A percentile compares a stretch with the other conserved stretches of the same genome.
phyloP scores from a whole-genome alignment of 2,329 filamentous ascomycete genomes.

The Paecilomyces dactylethromorphus region DNA sequence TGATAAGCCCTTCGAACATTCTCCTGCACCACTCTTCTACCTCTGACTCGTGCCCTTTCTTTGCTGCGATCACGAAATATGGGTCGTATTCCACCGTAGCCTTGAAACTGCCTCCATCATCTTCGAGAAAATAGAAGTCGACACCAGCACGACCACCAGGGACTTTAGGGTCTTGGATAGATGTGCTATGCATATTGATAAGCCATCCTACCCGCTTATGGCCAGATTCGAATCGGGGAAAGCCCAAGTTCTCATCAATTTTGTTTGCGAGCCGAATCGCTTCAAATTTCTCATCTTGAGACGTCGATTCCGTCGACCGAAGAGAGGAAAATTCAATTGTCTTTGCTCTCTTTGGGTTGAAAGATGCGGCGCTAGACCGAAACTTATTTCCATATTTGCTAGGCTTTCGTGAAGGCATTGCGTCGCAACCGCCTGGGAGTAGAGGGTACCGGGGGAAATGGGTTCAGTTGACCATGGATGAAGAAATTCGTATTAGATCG shows the following conservation, averaged over 20 bases:
- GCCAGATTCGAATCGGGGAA: conserved; percentile 82
- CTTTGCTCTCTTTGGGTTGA: conserved; percentile 53
- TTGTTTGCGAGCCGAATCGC: conserved; percentile 72
- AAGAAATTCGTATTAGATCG: conserved; percentile 4
- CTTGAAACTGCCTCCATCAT: conserved; percentile 86
- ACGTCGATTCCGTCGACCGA: conserved; percentile 74
- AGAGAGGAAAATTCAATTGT: conserved; percentile 73
- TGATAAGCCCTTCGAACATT: conserved; percentile 74
- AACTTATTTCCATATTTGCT: conserved; percentile 62
- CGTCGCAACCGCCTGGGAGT: conserved; percentile 18
- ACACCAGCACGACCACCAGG: conserved; percentile 81
- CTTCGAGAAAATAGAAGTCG: conserved; percentile 95
- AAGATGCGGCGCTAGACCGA: conserved; percentile 35
- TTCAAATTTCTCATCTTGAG: conserved; percentile 88
- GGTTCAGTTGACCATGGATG: conserved; percentile 18
- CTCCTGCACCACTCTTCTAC: conserved; percentile 90
- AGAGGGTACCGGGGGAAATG: conserved; percentile 12
- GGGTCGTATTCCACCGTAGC: conserved; percentile 94
- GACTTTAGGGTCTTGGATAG: conserved; percentile 74
- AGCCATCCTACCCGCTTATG: conserved; percentile 86
- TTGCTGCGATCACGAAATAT: conserved; percentile 89
- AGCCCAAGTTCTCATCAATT: conserved; percentile 95
- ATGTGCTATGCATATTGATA: conserved; percentile 87
- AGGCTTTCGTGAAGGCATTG: conserved; percentile 44
- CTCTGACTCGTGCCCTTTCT: conserved; percentile 79